Evolutionary conservation across 1,284 basidiomycete genomes (phyloP).

Genomic region (Ustilago trichophora): DNA sequence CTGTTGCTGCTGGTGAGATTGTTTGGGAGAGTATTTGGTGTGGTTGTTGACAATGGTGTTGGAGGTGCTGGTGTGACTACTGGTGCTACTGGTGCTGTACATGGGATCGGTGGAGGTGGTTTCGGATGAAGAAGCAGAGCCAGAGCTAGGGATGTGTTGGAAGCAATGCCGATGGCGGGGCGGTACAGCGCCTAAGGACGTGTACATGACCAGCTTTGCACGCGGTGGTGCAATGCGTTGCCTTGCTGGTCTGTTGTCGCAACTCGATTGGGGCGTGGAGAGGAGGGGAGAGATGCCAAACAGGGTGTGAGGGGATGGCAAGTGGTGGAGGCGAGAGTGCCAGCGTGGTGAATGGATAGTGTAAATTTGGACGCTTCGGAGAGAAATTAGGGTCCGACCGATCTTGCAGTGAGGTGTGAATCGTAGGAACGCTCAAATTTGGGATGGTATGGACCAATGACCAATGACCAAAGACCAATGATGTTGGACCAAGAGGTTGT

Average conservation of each 20-base stretch:
- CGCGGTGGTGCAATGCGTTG: constrained; percentile 4
- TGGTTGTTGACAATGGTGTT: background rate
- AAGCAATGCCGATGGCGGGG: constrained; percentile 5
- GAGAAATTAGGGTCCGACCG: constrained; percentile 32
- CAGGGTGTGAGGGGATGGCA: background rate
- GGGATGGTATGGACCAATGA: too few relatives aligned
- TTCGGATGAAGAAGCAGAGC: constrained; percentile 12
- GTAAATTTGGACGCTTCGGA: constrained; percentile 21
- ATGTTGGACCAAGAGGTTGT: too few relatives aligned
- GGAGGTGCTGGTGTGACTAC: constrained; percentile 3
- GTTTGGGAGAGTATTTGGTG: too few relatives aligned
- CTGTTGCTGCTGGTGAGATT: background rate
- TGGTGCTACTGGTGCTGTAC: constrained; percentile 8
- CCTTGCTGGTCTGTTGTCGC: constrained; percentile 1
- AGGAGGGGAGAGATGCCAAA: too few relatives aligned
- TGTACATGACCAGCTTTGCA: constrained; percentile 9
- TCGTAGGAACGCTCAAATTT: too few relatives aligned
- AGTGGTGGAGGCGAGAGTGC: constrained; percentile 12
- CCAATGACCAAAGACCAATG: too few relatives aligned
- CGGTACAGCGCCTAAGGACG: constrained; percentile 8
- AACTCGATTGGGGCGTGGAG: constrained; percentile 4
- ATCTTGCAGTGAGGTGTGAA: constrained; percentile 7
- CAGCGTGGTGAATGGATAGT: constrained; percentile 1
- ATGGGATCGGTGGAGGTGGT: constrained; percentile 13
- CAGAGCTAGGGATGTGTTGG: constrained; percentile 2